Conservation (phyloP, 331 rosid genomes). For the Saraca asoca region DNA sequence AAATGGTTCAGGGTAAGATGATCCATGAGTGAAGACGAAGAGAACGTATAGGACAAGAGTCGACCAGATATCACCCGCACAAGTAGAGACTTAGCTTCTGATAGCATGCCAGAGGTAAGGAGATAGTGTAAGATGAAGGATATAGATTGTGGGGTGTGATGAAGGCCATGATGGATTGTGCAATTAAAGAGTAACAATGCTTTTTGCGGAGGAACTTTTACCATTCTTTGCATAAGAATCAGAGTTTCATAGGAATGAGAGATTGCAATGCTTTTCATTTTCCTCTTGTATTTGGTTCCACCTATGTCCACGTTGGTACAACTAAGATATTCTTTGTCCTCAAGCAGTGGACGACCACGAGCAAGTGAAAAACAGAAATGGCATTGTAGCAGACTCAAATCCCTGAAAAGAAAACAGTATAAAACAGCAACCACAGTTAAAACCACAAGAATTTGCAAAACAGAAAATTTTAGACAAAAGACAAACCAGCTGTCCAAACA, state of each 20-base stretch:
- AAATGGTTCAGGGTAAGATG: constrained; percentile 43
- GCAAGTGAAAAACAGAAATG: no score
- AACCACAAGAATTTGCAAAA: no score
- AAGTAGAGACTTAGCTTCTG: constrained; percentile 57
- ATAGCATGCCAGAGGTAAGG: constrained; percentile 43
- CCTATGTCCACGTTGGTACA: no score
- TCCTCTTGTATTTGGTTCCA: no score
- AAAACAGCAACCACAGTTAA: no score
- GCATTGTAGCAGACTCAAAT: no score
- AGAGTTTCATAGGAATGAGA: constrained; percentile 41
- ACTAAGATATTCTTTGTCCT: no score
- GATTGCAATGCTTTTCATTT: constrained; percentile 38
- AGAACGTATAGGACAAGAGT: constrained; percentile 39
- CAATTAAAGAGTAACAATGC: constrained; percentile 56
- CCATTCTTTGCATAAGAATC: constrained; percentile 64
- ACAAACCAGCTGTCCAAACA: no score
- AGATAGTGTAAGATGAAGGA: constrained; percentile 48
- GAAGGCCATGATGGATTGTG: constrained; percentile 43
- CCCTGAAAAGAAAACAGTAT: no score
- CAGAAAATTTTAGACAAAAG: no score
- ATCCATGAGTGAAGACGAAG: constrained; percentile 50
- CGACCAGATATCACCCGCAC: constrained; percentile 55
- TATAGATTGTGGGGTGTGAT: constrained; percentile 51
- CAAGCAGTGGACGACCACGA: no score
- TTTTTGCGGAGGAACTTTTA: constrained; percentile 57